Conservation (phyloP, 805 yeast genomes). For the Schwanniomyces occidentalis region DNA sequence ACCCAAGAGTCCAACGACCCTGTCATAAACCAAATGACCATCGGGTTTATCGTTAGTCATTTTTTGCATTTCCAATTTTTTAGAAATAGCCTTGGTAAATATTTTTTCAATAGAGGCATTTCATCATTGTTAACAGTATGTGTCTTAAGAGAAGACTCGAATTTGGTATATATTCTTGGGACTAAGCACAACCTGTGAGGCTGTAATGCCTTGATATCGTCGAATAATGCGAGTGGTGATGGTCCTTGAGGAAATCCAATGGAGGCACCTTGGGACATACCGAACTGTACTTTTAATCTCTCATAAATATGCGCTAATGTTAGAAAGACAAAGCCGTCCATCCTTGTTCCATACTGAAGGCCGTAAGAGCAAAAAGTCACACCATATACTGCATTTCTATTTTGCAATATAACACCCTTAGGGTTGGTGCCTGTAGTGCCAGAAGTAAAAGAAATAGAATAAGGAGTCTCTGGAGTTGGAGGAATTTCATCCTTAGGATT, state of each 20-base stretch:
- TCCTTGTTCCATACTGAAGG: constrained; percentile 16
- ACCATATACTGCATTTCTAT: constrained; percentile 50
- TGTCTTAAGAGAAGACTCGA: constrained; percentile 61
- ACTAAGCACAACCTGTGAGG: constrained; percentile 59
- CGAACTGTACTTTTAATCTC: constrained; percentile 46
- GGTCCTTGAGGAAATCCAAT: constrained; percentile 34
- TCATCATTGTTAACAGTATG: constrained; percentile 38
- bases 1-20: constrained; percentile 26
- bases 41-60: constrained; percentile 49
- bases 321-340: constrained; percentile 35
- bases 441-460: constrained; percentile 72
- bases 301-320: constrained; percentile 64
- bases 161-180: constrained; percentile 62
- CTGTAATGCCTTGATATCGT: constrained; percentile 54
- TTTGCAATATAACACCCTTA: constrained; percentile 64
- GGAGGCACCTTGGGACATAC: constrained; percentile 45
- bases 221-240: constrained; percentile 52
- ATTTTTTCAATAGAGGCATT: constrained; percentile 28
- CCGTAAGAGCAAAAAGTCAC: constrained; percentile 40
- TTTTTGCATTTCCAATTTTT: constrained; percentile 36
- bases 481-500: constrained; percentile 34
- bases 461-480: constrained; percentile 49
- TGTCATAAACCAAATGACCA: constrained; percentile 31
- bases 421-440: constrained; percentile 73
- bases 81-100: constrained; percentile 29